These are phyloP conservation scores for Rachicladosporium sp. DNA, from an alignment of 2,329 filamentous ascomycete genomes.

Conservation along the genomic window DNA sequence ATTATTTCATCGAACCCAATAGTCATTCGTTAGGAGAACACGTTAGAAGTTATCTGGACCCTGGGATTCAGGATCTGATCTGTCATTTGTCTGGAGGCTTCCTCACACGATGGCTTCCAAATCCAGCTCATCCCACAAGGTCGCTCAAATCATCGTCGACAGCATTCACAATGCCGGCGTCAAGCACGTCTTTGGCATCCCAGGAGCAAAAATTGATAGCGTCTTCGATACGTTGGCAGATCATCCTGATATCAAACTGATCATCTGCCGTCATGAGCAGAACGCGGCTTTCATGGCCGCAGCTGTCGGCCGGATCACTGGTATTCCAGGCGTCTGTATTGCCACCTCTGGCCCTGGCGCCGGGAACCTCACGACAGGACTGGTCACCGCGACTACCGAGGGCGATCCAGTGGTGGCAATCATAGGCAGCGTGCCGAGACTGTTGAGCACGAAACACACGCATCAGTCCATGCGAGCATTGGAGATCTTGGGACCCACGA, in stretches of 20 bases:
- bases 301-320: slow-evolving; percentile 34
- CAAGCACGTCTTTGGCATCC: slow-evolving; percentile 35
- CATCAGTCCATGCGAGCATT: slow-evolving; percentile 35
- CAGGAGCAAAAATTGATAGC: slow-evolving; percentile 36
- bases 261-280: slow-evolving; percentile 38
- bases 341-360: slow-evolving; percentile 38
- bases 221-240: slow-evolving; percentile 35
- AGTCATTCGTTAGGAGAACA: no score
- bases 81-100: no score
- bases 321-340: slow-evolving; percentile 34
- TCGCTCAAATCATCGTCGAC: slow-evolving; percentile 21
- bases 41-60: no score
- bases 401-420: slow-evolving; percentile 36
- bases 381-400: slow-evolving; percentile 37
- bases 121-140: slow-evolving; percentile 5
- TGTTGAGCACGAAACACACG: slow-evolving; percentile 33
- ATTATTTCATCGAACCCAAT: no score
- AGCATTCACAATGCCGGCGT: slow-evolving; percentile 31
- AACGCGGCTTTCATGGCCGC: slow-evolving; percentile 40
- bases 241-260: slow-evolving; percentile 34
- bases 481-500: slow-evolving; percentile 33
- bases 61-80: no score
- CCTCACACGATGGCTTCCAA: no score
- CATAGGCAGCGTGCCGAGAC: slow-evolving; percentile 33
- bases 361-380: slow-evolving; percentile 34